Evolutionary conservation across 495 filamentous ascomycete species (phyloP).

Genomic region (Aspergillus avenaceus): DNA sequence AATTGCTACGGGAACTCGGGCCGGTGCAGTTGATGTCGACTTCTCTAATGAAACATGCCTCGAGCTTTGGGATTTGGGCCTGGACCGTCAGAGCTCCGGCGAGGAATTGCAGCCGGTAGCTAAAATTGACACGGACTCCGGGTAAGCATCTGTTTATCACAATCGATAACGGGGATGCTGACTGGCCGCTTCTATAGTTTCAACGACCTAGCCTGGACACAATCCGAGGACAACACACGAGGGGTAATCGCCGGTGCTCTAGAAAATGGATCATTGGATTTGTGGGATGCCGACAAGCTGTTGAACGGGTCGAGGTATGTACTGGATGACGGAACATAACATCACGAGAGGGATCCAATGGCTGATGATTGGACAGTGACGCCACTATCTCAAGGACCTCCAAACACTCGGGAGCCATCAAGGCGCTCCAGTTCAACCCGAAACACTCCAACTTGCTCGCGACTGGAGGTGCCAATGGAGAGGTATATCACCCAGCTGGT

Average conservation of each 20-base stretch:
- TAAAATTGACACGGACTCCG: conserved; percentile 82
- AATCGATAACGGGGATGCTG: conserved; percentile 5
- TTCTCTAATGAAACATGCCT: conserved; percentile 97
- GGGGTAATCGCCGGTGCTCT: conserved; percentile 93
- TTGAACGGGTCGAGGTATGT: conserved; percentile 55
- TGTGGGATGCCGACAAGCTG: conserved; percentile 93
- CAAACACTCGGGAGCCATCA: conserved; percentile 90
- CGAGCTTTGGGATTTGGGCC: conserved; percentile 89
- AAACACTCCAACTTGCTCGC: conserved; percentile 85
- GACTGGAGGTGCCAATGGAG: conserved; percentile 89
- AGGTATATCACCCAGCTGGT: conserved; percentile 37
- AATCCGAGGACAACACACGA: conserved; percentile 66
- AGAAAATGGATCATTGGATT: conserved; percentile 91
- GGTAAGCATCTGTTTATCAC: conserved; percentile 47
- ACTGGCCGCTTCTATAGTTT: conserved; percentile 55
- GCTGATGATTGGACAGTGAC: conserved; percentile 51
- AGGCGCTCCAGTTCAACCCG: conserved; percentile 97
- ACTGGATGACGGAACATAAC: background rate
- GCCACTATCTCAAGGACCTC: conserved; percentile 80
- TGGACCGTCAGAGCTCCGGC: conserved; percentile 68
- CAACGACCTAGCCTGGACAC: conserved; percentile 93
- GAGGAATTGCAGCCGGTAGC: conserved; percentile 82
- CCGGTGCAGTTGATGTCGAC: conserved; percentile 91
- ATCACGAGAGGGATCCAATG: background rate
- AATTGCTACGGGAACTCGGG: conserved; percentile 91